phyloP scores from a whole-genome alignment of 345 rosid species.

The Brassica nigra region DNA sequence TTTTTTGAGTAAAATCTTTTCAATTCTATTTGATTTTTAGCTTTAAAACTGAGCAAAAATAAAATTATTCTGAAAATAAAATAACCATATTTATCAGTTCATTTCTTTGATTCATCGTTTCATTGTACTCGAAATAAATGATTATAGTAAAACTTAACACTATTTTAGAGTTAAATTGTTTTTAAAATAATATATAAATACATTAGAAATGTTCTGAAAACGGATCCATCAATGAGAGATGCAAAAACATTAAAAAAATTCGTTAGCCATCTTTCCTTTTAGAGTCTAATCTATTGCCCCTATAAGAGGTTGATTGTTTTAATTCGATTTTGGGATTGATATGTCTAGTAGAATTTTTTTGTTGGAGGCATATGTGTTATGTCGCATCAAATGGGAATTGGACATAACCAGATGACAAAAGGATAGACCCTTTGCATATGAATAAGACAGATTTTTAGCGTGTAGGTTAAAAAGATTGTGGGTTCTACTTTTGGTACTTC shows the following conservation, averaged over 20 bases:
- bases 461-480: constrained; percentile 39
- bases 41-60: background rate
- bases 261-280: constrained; percentile 17
- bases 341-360: background rate
- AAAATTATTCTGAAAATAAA: background rate
- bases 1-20: background rate
- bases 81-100: background rate
- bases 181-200: too few species aligned
- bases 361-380: constrained; percentile 33
- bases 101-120: background rate
- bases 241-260: background rate
- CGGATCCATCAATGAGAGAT: constrained; percentile 6
- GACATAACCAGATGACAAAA: constrained; percentile 28
- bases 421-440: constrained; percentile 29
- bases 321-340: constrained; percentile 12
- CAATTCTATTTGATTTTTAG: background rate
- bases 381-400: constrained; percentile 31
- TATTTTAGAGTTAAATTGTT: background rate
- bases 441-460: constrained; percentile 35
- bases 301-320: background rate
- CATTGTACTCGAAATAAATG: background rate
- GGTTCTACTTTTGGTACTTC: constrained; percentile 39
- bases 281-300: constrained; percentile 14
- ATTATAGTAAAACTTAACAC: background rate
- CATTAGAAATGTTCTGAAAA: background rate